Evolutionary conservation across 2,329 filamentous ascomycete genomes (phyloP), one percentile per base, ranked within the genome.

Genomic region (Orbilia brochopaga): DNA sequence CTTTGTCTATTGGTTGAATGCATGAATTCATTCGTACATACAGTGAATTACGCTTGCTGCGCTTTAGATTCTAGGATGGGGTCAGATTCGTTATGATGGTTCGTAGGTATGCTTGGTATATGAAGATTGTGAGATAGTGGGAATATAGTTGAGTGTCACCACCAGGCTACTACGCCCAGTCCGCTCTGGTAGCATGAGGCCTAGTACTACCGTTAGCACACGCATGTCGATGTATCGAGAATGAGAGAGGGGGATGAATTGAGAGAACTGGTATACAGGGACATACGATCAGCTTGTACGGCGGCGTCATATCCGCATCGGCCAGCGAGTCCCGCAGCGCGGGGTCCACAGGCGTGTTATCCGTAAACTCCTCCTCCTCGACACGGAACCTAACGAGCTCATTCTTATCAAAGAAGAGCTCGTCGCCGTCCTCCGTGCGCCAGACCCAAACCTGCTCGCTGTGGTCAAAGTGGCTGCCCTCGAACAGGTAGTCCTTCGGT

Each of bases 381-480:
- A 97, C 88, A 21, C 91, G 85, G 77, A 97, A 90, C 44, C 93
- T 86, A 27, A 96, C 92, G 76, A 89, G 87, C 81, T 97, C 94
- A 77, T 93, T 88, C 76, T 88, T 88, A 79, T 99, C 94, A 79
- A 94, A 96, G 79, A 89, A 96, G 75, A 96, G 86, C 27, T 87
- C 84, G 15, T 87, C 84, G 3, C 53, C 66, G 30, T 86, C 88
- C 24, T 85, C 90, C 8, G 87, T 85, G 30, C 88, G 85, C 90
- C 91, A 97, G 42, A 93, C 85, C 88, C 91, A 97, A 1, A 91
- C 85, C 76, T 90, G 86, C 75, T 96, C 90, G 64, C 85, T 85
- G 74, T 88, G 86, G 73, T 90, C 87, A 77, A 57, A 32, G 30
- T 32, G n/a, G 11, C 42, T 35, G 64, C 63, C 76, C 76, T 75